Evolutionary conservation across 176 grass and related monocot genomes (phyloP), one percentile per base, ranked within the genome.

Genomic region (Aegilops umbellulata): DNA sequence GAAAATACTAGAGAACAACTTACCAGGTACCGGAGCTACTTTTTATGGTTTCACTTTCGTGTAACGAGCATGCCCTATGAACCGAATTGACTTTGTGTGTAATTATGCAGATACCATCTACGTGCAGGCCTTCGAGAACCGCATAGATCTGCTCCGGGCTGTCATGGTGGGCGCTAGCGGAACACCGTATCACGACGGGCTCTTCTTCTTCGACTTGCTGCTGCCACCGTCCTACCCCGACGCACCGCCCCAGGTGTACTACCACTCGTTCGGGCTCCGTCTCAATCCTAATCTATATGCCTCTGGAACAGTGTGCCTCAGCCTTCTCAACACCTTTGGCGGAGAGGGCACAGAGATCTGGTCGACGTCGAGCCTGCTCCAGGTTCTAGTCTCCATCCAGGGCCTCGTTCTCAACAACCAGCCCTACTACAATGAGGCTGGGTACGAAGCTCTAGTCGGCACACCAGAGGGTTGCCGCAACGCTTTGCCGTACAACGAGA

Each of bases 201-300:
- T 85, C 71, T 85, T 77, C 69, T 78, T 57, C 74, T 85, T 85
- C 46, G 83, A 85, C 41, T 1, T 78, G 1, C 42, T 68, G 2
- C 63, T 86, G 1, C 84, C 84, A 12, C 8, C 72, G 10, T 20
- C 58, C 0, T 85, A 78, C 32, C 83, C 44, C 0, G 38, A 13
- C 0, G 2, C 4, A 2, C 83, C 83, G 2, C 83, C 74, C 14
- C 69, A 47, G 29, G 77, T 89, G 53, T 36, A 76, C 69, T 89
- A 85, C 16, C 77, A 31, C 23, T 89, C 82, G 0, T 70, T 63
- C 27, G 82, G 88, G 0, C 46, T 85, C 22, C 23, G 61, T 16
- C 19, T 85, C 36, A 89, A 89, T 38, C 88, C 83, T 10, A 89
- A 89, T 69, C 30, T 89, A 4, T 81, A 76, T 79, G 24, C 55